A percentile compares a stretch with the other conserved stretches of the same genome.
Conservation (phyloP, 164 flowering plant genomes). For the Tinospora cordifolia region DNA sequence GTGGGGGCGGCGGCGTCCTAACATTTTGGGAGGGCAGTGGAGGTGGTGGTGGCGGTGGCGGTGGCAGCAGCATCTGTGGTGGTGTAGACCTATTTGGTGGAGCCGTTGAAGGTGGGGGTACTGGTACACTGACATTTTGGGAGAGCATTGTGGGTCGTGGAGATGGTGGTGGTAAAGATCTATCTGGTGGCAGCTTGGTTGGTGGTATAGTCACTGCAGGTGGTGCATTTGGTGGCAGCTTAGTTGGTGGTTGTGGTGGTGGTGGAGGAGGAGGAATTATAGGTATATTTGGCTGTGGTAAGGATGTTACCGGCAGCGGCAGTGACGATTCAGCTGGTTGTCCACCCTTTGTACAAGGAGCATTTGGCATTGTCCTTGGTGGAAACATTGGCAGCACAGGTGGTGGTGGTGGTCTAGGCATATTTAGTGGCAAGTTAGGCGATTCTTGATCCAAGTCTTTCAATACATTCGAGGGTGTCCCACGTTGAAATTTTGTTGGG, state of each 20-base stretch:
- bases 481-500: conserved; percentile 10
- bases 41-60: conserved; percentile 11
- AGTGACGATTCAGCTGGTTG: too few relatives aligned
- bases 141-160: conserved; percentile 15
- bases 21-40: conserved; percentile 27
- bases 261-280: conserved; percentile 15
- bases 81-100: conserved; percentile 8
- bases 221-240: conserved; percentile 9
- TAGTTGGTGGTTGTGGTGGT: conserved; percentile 4
- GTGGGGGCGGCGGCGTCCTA: neutral
- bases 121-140: neutral
- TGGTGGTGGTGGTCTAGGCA: conserved; percentile 16
- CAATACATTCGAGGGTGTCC: neutral
- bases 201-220: conserved; percentile 16
- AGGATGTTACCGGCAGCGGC: conserved; percentile 5
- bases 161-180: conserved; percentile 11
- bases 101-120: conserved; percentile 15
- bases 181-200: conserved; percentile 1
- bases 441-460: conserved; percentile 11
- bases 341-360: neutral
- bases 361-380: conserved; percentile 4
- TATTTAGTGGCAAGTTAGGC: conserved; percentile 5
- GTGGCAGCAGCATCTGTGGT: conserved; percentile 7
- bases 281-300: neutral
- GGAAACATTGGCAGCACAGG: conserved; percentile 4